A percentile compares a stretch with the other conserved stretches of the same genome.
phyloP scores from a whole-genome alignment of 2,329 filamentous ascomycete genomes.

The Hypocreales sp. region DNA sequence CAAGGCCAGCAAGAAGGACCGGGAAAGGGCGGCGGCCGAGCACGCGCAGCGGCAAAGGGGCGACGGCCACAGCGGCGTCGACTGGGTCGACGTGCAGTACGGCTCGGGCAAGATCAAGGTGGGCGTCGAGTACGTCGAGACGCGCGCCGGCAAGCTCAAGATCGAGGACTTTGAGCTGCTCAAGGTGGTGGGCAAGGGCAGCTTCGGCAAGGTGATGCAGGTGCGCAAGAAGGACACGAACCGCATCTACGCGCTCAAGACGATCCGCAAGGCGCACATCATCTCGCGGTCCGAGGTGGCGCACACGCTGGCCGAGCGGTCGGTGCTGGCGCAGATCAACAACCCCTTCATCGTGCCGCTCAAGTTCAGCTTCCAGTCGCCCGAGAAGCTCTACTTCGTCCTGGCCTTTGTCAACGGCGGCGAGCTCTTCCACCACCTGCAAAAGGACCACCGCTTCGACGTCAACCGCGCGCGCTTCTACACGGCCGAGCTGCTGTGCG shows the following conservation, averaged over 20 bases:
- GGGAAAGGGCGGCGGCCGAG: constrained; percentile 58
- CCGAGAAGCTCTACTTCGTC: constrained; percentile 95
- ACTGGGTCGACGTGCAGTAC: constrained; percentile 86
- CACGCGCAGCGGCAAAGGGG: constrained; percentile 36
- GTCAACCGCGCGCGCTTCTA: constrained; percentile 96
- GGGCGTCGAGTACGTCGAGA: constrained; percentile 91
- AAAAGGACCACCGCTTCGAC: constrained; percentile 94
- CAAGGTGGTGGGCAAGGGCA: constrained; percentile 96
- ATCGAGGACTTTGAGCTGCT: constrained; percentile 95
- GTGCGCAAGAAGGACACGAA: constrained; percentile 95
- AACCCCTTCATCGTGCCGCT: constrained; percentile 98
- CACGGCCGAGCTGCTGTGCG: constrained; percentile 88
- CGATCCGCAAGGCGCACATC: constrained; percentile 98
- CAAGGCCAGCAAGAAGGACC: constrained; percentile 74
- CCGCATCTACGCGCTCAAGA: constrained; percentile 97
- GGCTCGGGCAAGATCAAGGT: constrained; percentile 80
- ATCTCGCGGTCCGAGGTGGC: constrained; percentile 96
- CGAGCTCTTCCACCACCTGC: constrained; percentile 92
- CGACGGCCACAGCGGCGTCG: constrained; percentile 54
- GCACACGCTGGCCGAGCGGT: constrained; percentile 89
- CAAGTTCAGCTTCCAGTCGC: constrained; percentile 98
- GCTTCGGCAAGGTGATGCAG: constrained; percentile 99
- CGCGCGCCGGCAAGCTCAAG: constrained; percentile 72
- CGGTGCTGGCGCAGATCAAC: constrained; percentile 98
- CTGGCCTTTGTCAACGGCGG: constrained; percentile 95